Base-by-base conservation (phyloP, 2,329 filamentous ascomycete species). In the Akanthomyces dipterigenus region DNA sequence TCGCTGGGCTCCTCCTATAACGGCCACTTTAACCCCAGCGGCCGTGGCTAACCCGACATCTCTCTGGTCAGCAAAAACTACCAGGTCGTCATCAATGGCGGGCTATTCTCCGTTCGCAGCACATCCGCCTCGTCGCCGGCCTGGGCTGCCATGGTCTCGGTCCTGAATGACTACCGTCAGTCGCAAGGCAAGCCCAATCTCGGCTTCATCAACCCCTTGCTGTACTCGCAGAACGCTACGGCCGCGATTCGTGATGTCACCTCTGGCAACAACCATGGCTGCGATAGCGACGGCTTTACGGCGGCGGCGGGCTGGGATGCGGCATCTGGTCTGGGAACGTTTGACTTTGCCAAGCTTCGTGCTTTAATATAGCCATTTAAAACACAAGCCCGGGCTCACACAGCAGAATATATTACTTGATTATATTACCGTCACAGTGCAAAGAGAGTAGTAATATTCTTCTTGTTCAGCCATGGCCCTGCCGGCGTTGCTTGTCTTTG, bases 201-300 rank as follows among this genome's bases (percentile, higher is more conserved):
- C 24, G 56, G 56, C 16, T 60, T 60, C 45, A 14, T 60, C 4
- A 60, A 60, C 46, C 45, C 45, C 20, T 11, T 26, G n/a, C 24
- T 60, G 1, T 60, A 53, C 38, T 55, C 61, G 6, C 42, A 22
- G 46, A 55, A 50, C 68, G 12, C 63, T 65, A 2, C 67, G 50
- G 22, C 55, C 24, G 60, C 60, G 14, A 36, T 64, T 14, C 48
- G 45, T 12, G 63, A 64, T 36, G 58, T 62, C 20, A 64, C 63
- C 11, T 40, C 26, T 7, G 63, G 63, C 16, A 12, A 38, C 28
- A 64, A 64, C 56, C 24, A 40, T 9, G 60, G 60, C 5, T 64
- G 63, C 53, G 60, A 55, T 24, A 51, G 36, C 9, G 2, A 28
- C 28, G 63, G 63, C 31, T 34, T 6, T 9, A 9, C 31, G 31